These are phyloP conservation scores for Vaccinium myrtillus DNA, from an alignment of 148 eudicot genomes.

Conservation along the genomic window DNA sequence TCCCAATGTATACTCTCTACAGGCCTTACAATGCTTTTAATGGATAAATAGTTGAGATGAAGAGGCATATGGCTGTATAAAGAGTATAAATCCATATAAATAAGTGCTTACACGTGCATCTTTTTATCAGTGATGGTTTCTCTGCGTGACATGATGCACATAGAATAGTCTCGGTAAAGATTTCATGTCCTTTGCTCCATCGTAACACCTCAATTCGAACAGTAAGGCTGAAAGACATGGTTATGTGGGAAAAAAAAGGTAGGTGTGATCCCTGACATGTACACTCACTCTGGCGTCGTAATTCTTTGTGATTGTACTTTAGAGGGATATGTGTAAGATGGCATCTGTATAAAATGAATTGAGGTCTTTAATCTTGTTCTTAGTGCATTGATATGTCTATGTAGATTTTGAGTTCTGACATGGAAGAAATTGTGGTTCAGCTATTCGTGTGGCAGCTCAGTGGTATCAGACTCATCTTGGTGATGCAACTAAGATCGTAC, in stretches of 20 bases:
- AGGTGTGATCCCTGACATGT: neutral
- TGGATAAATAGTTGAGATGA: no score
- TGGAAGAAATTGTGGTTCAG: conserved; percentile 41
- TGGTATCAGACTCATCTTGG: conserved; percentile 97
- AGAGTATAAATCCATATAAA: no score
- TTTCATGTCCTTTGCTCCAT: neutral
- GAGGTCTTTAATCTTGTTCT: neutral
- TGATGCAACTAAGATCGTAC: conserved; percentile 49
- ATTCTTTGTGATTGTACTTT: neutral
- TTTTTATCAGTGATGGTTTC: neutral
- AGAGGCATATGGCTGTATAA: no score
- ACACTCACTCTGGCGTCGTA: neutral
- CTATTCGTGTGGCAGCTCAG: conserved; percentile 89
- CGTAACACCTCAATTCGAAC: neutral
- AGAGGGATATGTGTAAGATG: neutral
- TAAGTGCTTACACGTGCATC: neutral
- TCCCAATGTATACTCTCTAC: no score
- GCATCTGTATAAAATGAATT: neutral
- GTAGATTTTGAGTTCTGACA: conserved; percentile 17
- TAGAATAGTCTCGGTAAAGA: neutral
- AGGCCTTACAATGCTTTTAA: no score
- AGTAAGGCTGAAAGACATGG: neutral
- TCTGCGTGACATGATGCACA: neutral
- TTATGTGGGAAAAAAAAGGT: neutral
- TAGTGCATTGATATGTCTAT: neutral